Conservation (phyloP, 495 filamentous ascomycete species). For the Glarea lozoyensis region DNA sequence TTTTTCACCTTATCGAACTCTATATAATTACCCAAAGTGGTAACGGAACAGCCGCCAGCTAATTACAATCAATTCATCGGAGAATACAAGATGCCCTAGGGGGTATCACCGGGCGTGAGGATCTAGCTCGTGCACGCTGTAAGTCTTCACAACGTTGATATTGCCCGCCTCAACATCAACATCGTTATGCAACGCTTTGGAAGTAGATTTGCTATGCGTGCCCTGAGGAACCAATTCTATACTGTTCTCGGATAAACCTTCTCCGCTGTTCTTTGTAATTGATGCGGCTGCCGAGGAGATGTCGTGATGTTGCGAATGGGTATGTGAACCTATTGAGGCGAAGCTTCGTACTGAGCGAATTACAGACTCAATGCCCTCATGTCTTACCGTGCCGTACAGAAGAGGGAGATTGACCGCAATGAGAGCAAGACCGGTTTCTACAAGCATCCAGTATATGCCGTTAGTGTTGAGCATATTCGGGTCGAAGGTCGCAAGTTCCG, state of each 20-base stretch:
- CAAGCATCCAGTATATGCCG: neutral
- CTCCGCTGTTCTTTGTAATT: neutral
- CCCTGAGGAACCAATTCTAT: neutral
- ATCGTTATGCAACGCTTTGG: neutral
- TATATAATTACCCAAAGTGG: too few relatives aligned
- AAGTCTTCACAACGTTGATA: neutral
- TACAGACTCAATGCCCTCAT: neutral
- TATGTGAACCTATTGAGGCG: neutral
- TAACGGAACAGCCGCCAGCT: too few relatives aligned
- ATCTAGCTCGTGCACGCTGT: too few relatives aligned
- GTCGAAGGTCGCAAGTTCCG: neutral
- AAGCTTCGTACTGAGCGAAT: neutral
- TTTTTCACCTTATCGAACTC: too few relatives aligned
- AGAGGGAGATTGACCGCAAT: neutral
- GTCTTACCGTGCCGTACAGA: neutral
- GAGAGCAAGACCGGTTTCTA: neutral
- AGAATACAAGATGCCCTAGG: too few relatives aligned
- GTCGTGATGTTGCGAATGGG: neutral
- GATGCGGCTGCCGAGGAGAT: too few relatives aligned
- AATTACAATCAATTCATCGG: too few relatives aligned
- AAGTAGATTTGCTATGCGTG: neutral
- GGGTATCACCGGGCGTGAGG: too few relatives aligned
- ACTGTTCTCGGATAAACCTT: neutral
- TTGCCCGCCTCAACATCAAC: neutral
- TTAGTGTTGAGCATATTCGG: neutral